These are phyloP conservation scores for Sclerotinia sclerotiorum DNA, from an alignment of 2,329 filamentous ascomycete genomes.

Conservation along the genomic window DNA sequence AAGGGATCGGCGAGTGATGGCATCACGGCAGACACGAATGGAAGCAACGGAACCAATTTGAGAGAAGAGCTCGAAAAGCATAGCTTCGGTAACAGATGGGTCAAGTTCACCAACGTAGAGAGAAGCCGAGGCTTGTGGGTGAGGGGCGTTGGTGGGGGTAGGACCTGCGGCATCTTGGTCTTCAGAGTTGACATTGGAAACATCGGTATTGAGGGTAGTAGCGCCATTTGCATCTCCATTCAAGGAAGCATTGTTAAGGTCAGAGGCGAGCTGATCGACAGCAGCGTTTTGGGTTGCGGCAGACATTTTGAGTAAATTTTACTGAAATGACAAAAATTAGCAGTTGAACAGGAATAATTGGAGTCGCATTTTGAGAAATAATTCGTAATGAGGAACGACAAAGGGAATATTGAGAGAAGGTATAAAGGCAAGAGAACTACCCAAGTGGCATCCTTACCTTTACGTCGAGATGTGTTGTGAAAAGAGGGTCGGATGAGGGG, in stretches of 20 bases:
- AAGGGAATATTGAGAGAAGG: constrained; percentile 4
- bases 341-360: constrained; percentile 23
- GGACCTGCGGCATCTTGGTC: constrained; percentile 64
- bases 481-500: constrained; percentile 25
- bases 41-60: constrained; percentile 98
- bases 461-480: constrained; percentile 32
- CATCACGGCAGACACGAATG: constrained; percentile 99
- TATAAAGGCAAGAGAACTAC: constrained; percentile 21
- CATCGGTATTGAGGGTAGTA: constrained; percentile 73
- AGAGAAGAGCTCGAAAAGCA: constrained; percentile 99
- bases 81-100: constrained; percentile 95
- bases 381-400: background rate
- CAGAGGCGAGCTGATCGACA: constrained; percentile 79
- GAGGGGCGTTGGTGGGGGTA: constrained; percentile 71
- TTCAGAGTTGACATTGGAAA: constrained; percentile 55
- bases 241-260: constrained; percentile 70
- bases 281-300: constrained; percentile 57
- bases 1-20: constrained; percentile 95
- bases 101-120: constrained; percentile 99
- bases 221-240: constrained; percentile 67
- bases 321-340: background rate
- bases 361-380: background rate
- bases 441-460: constrained; percentile 29
- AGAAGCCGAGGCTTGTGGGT: constrained; percentile 91
- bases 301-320: constrained; percentile 55